A percentile compares a stretch with the other conserved stretches of the same genome.
phyloP scores from a whole-genome alignment of 108 stramenopile genomes.

The Cylindrotheca fusiformis region DNA sequence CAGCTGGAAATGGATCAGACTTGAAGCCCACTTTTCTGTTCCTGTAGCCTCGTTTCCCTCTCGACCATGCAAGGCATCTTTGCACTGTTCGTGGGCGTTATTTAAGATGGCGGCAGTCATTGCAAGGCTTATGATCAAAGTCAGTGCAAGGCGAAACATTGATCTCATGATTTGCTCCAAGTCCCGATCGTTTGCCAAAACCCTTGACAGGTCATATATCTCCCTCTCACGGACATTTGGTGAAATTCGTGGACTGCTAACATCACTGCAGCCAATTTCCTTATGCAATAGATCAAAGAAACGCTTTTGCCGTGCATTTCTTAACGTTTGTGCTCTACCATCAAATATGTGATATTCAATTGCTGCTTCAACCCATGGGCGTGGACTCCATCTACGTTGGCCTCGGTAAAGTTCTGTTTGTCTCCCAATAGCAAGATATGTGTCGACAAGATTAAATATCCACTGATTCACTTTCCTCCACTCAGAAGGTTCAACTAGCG shows the following conservation, averaged over 20 bases:
- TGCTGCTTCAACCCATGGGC: constrained; percentile 35
- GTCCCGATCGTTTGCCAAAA: neutral
- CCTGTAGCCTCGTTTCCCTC: neutral
- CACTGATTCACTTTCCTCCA: constrained; percentile 18
- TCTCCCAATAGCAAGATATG: constrained; percentile 24
- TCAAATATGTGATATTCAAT: constrained; percentile 25
- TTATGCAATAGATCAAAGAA: constrained; percentile 6
- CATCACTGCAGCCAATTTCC: neutral
- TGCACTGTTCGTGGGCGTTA: constrained; percentile 23
- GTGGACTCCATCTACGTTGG: constrained; percentile 27
- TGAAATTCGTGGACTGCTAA: neutral
- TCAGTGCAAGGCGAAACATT: constrained; percentile 15
- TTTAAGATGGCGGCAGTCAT: constrained; percentile 16
- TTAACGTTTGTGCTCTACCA: neutral
- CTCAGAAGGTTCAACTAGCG: constrained; percentile 7
- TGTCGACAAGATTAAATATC: constrained; percentile 25
- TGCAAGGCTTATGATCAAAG: constrained; percentile 22
- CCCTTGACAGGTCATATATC: neutral
- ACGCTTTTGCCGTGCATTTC: constrained; percentile 1
- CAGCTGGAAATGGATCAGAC: constrained; percentile 29
- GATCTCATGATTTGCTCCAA: constrained; percentile 10
- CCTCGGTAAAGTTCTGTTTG: neutral
- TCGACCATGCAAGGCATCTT: neutral
- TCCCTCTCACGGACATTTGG: constrained; percentile 4
- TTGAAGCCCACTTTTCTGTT: constrained; percentile 1